Evolutionary conservation across 2,329 filamentous ascomycete species (phyloP), one percentile per base, ranked within the genome.

Genomic region (Colletotrichum viniferum): DNA sequence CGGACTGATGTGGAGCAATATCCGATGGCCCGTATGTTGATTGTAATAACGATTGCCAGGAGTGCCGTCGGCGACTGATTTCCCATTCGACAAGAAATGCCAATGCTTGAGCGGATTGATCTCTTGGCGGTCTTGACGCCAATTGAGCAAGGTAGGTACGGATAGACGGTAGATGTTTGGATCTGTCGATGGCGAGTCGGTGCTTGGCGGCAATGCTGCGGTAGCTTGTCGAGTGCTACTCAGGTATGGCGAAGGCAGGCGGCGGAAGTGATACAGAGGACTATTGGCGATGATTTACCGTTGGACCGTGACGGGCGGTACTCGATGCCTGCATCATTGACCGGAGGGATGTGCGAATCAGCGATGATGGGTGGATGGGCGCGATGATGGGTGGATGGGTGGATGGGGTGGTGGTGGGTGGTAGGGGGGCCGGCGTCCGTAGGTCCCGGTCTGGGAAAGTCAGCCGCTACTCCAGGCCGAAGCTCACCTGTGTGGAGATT

Each of bases 401-500:
- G 36, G 36, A 24, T 6, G 34, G 14, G n/a, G n/a, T 43, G 30
- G 60, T 28, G 61, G 26, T 43, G 55, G 64, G 58, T 34, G 36
- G 43, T 32, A 69, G 26, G 52, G 32, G 55, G 21, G 32, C 56
- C 69, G 73, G 73, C 69, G 69, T 67, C 63, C 69, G 69, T 56
- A 64, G 21, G 69, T 69, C 63, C 69, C 73, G 73, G 73, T 68
- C 69, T 76, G 64, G 61, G 73, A 73, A 76, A 63, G 8, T 60
- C 62, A 72, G 72, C 72, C 68, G 68, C 38, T 62, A 24, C 55
- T 71, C 68, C 67, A 74, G 67, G 68, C 69, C 68, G 55, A 62
- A 48, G 61, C 61, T 67, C 62, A 58, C 69, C 28, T 71, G 36
- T 36, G 73, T 73, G 73, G 73, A 76, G 73, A 76, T 76, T 76